Evolutionary conservation across 2,329 filamentous ascomycete genomes (phyloP).

Genomic region (Talaromyces albobiverticillius): DNA sequence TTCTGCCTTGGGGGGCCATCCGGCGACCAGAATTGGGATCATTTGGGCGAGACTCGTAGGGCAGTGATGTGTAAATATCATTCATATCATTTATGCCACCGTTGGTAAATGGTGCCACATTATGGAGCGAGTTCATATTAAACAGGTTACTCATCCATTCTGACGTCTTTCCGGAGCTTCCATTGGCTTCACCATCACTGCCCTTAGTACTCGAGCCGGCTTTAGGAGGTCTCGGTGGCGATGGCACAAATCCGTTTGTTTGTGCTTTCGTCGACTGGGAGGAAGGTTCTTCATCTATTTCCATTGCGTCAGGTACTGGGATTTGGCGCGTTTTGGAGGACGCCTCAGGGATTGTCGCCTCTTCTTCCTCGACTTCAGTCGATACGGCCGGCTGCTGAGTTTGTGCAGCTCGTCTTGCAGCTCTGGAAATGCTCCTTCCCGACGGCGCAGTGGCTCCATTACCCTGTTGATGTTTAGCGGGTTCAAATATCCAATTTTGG

Average conservation of each 20-base stretch:
- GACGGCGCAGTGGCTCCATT: slow-evolving; percentile 28
- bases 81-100: slow-evolving; percentile 52
- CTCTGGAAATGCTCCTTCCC: slow-evolving; percentile 32
- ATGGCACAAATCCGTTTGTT: slow-evolving; percentile 18
- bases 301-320: slow-evolving; percentile 40
- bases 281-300: slow-evolving; percentile 40
- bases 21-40: slow-evolving; percentile 40
- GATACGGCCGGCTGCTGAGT: slow-evolving; percentile 36
- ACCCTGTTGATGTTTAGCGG: slow-evolving; percentile 24
- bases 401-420: slow-evolving; percentile 22
- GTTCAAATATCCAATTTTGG: slow-evolving; percentile 23
- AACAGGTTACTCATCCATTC: slow-evolving; percentile 27
- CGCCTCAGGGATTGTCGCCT: slow-evolving; percentile 26
- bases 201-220: slow-evolving; percentile 14
- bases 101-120: slow-evolving; percentile 49
- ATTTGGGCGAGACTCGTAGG: slow-evolving; percentile 56
- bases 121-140: slow-evolving; percentile 50
- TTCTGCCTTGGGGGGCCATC: slow-evolving; percentile 30
- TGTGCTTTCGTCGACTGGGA: slow-evolving; percentile 12
- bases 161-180: slow-evolving; percentile 12
- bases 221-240: slow-evolving; percentile 16
- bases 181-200: slow-evolving; percentile 17
- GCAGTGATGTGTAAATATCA: slow-evolving; percentile 54
- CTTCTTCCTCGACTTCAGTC: slow-evolving; percentile 39
- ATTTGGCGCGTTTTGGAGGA: slow-evolving; percentile 18